Evolutionary conservation across 768 basidiomycete genomes (phyloP), one percentile per base, ranked within the genome.

Genomic region (Botryobasidium botryosum): DNA sequence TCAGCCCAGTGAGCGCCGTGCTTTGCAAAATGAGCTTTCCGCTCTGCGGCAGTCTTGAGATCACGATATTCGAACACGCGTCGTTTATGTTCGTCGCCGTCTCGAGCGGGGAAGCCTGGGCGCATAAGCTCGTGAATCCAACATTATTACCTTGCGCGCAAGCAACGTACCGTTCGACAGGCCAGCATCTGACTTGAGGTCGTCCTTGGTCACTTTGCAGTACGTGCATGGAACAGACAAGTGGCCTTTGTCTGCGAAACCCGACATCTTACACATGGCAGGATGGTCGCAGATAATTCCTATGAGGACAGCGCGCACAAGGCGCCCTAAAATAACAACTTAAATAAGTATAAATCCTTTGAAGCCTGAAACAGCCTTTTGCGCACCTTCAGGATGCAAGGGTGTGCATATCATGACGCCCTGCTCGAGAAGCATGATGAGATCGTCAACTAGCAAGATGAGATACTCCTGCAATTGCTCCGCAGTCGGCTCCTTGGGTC

Each of bases 251-350:
- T 59, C 57, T 4, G 56, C 54, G 29, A 55, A 56, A 1, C 59
- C 54, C n/a, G 44, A 47, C 12, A 59, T 43, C 38, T 59, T 59
- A 28, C 51, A 54, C 53, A 57, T 53, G 0, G 57, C 59, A 0
- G 57, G 59, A 35, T 61, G 57, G 35, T 61, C 60, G 10, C 56
- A 57, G 5, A 62, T 51, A 10, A 61, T 51, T 2, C 36, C 55
- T 20, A 61, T 35, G 5, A 60, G 45, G 3, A 50, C 52, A 10
- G 56, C 56, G n/a, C n/a, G n/a, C n/a, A n/a, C n/a, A n/a, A n/a
- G n/a, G n/a, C n/a, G n/a, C n/a, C n/a, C n/a, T n/a, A n/a, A n/a
- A n/a, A n/a, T n/a, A n/a, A n/a, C n/a, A n/a, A n/a, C n/a, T n/a
- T n/a, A n/a, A n/a, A n/a, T n/a, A n/a, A n/a, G n/a, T n/a, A n/a